A percentile compares a stretch with the other conserved stretches of the same genome.
phyloP scores from a whole-genome alignment of 768 basidiomycete genomes.

The Amanita muscaria region DNA sequence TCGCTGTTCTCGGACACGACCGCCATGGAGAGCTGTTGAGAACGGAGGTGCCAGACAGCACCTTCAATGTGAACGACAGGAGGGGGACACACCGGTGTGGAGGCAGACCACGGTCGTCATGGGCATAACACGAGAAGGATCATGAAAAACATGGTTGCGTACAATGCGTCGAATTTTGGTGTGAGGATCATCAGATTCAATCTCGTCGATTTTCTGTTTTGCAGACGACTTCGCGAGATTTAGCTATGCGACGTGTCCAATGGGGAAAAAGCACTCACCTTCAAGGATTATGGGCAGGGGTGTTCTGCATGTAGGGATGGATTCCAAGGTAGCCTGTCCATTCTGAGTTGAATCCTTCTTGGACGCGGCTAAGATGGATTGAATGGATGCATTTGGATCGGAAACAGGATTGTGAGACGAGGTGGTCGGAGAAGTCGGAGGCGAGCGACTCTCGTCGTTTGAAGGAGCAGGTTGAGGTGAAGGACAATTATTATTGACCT shows the following conservation, averaged over 20 bases:
- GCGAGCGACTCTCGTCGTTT: constrained; percentile 8
- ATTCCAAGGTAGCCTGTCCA: constrained; percentile 33
- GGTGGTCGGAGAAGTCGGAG: constrained; percentile 10
- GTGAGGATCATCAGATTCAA: constrained; percentile 57
- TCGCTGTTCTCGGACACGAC: constrained; percentile 79
- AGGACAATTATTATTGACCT: constrained; percentile 8
- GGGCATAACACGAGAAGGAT: constrained; percentile 66
- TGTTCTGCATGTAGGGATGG: constrained; percentile 21
- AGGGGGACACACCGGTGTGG: constrained; percentile 85
- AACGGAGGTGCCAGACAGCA: constrained; percentile 75
- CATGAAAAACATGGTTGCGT: constrained; percentile 72
- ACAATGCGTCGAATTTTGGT: constrained; percentile 79
- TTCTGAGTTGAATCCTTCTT: constrained; percentile 33
- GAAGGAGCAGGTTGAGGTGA: constrained; percentile 10
- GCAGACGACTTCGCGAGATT: constrained; percentile 28
- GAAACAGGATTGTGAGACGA: constrained; percentile 20
- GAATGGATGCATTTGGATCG: constrained; percentile 39
- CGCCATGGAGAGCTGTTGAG: constrained; percentile 77
- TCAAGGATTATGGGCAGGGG: constrained; percentile 23
- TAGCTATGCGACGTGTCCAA: constrained; percentile 5
- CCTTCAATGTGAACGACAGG: constrained; percentile 91
- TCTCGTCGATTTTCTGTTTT: constrained; percentile 72
- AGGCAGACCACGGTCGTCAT: constrained; percentile 89
- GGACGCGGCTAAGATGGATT: constrained; percentile 45
- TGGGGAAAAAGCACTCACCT: constrained; percentile 25